Evolutionary conservation across 768 basidiomycete genomes (phyloP).

Genomic region (Russula ochroleuca): DNA sequence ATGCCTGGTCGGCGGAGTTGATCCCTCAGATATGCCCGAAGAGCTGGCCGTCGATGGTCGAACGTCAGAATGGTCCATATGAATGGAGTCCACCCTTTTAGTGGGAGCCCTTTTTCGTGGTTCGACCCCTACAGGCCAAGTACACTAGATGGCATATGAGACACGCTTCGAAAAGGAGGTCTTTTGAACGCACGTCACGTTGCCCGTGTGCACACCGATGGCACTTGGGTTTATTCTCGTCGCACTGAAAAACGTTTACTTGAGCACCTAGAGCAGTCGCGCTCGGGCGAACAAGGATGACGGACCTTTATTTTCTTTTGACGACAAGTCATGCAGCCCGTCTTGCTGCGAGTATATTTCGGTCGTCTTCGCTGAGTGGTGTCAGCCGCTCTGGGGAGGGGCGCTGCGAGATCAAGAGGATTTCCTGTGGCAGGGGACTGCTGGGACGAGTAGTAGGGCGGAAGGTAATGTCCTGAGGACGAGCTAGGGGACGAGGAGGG

Average conservation of each 20-base stretch:
- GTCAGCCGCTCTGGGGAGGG: constrained; percentile 44
- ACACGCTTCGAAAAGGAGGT: neutral
- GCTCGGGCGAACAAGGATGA: constrained; percentile 5
- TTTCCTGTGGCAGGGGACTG: constrained; percentile 42
- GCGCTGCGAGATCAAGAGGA: constrained; percentile 37
- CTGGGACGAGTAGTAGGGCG: constrained; percentile 34
- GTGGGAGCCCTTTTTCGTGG: constrained; percentile 59
- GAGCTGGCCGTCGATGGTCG: constrained; percentile 75
- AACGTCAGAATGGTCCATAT: constrained; percentile 46
- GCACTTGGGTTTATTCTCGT: constrained; percentile 85
- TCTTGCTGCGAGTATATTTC: constrained; percentile 93
- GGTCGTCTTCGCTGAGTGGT: constrained; percentile 70
- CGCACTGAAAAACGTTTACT: constrained; percentile 54
- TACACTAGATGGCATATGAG: constrained; percentile 48
- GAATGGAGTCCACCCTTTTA: constrained; percentile 39
- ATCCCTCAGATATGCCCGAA: constrained; percentile 64
- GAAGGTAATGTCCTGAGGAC: constrained; percentile 31
- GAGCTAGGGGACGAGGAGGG: constrained; percentile 28
- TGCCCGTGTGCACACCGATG: constrained; percentile 83
- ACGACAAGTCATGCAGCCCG: constrained; percentile 90
- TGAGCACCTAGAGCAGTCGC: neutral
- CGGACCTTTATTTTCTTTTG: constrained; percentile 91
- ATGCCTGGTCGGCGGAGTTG: constrained; percentile 67
- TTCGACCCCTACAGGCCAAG: constrained; percentile 79
- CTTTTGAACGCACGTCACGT: constrained; percentile 57